Evolutionary conservation across 75 land plant species (phyloP).

Genomic region (Isoetes taiwanensis): DNA sequence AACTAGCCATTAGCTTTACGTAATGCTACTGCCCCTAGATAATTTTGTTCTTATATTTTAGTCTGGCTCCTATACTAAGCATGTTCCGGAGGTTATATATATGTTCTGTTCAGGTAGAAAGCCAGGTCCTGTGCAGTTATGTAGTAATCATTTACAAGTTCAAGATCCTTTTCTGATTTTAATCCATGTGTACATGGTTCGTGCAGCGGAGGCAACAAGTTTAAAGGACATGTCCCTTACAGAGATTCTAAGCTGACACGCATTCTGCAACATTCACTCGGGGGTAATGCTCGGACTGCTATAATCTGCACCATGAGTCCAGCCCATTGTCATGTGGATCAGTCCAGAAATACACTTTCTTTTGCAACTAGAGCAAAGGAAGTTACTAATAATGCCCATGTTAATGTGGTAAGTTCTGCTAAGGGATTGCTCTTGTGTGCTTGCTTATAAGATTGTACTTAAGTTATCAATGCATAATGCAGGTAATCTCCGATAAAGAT

Average conservation of each 20-base stretch:
- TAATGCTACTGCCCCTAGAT: not conserved
- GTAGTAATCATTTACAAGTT: not conserved
- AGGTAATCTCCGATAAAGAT: conserved; percentile 74
- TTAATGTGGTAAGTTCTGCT: conserved; percentile 58
- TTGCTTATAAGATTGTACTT: too few relatives aligned
- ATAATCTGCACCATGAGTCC: conserved; percentile 99
- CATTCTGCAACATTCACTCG: conserved; percentile 74
- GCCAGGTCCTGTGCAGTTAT: too few relatives aligned
- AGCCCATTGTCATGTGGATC: conserved; percentile 83
- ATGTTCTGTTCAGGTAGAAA: not conserved
- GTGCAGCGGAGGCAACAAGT: conserved; percentile 58
- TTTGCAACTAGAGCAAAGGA: conserved; percentile 98
- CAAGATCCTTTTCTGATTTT: not conserved
- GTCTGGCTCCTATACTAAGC: too few relatives aligned
- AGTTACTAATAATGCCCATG: conserved; percentile 77
- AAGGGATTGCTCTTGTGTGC: not conserved
- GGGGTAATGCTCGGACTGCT: conserved; percentile 96
- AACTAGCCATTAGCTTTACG: not conserved
- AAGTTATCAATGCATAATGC: not conserved
- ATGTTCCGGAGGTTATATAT: not conserved
- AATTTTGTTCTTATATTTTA: too few relatives aligned
- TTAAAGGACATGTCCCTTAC: conserved; percentile 82
- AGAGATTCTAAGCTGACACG: conserved; percentile 96
- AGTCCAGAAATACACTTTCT: conserved; percentile 82
- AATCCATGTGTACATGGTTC: not conserved